Evolutionary conservation across 1,139 yeast species (phyloP).

Genomic region (Wickerhamomyces sp.): DNA sequence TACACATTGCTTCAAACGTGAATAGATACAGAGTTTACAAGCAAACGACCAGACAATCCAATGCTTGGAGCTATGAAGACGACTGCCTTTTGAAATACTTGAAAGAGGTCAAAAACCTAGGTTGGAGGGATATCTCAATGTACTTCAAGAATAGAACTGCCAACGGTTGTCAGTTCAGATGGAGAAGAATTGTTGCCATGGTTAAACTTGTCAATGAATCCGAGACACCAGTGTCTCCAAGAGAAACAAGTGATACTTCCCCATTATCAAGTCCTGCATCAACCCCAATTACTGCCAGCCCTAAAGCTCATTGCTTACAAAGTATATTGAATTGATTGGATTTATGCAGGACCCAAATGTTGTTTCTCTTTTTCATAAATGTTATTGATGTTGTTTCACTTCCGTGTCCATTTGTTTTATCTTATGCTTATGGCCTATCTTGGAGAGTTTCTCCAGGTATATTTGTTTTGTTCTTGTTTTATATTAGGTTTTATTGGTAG

Average conservation of each 20-base stretch:
- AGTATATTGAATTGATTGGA: conserved; percentile 5
- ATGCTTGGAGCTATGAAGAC: conserved; percentile 72
- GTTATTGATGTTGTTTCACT: too few relatives aligned
- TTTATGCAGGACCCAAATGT: background rate
- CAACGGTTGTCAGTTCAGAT: conserved; percentile 79
- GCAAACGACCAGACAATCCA: conserved; percentile 13
- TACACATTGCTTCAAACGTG: background rate
- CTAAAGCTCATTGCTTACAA: conserved; percentile 4
- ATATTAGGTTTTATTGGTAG: too few relatives aligned
- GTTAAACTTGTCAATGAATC: conserved; percentile 2
- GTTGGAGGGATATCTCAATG: conserved; percentile 78
- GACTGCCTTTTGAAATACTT: conserved; percentile 63
- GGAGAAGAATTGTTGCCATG: conserved; percentile 51
- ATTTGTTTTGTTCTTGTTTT: too few relatives aligned
- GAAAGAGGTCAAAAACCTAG: conserved; percentile 67
- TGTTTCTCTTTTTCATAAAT: background rate
- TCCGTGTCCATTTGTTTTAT: too few relatives aligned
- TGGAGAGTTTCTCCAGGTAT: too few relatives aligned
- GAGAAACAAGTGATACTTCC: too few relatives aligned
- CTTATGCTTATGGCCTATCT: too few relatives aligned
- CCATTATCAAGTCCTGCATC: too few relatives aligned
- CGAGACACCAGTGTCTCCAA: background rate
- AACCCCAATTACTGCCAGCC: background rate
- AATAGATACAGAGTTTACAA: conserved; percentile 4
- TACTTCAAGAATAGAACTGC: conserved; percentile 71